phyloP scores from a whole-genome alignment of 306 rosid genomes.

The Quercus wislizeni region DNA sequence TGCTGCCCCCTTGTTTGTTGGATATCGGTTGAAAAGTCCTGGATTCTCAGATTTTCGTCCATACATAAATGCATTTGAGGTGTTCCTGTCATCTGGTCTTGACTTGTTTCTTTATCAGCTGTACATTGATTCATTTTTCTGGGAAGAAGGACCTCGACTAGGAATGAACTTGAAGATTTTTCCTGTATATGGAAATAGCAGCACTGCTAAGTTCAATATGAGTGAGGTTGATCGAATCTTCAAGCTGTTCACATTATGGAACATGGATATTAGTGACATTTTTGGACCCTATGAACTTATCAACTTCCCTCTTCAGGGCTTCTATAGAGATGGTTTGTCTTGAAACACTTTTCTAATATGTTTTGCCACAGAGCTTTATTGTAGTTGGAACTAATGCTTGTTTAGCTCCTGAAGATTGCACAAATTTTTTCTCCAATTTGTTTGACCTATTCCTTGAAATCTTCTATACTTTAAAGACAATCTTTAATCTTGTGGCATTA shows the following conservation, averaged over 20 bases:
- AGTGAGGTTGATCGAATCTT: slow-evolving; percentile 60
- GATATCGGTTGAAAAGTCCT: slow-evolving; percentile 89
- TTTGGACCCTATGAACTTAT: slow-evolving; percentile 91
- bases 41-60: slow-evolving; percentile 68
- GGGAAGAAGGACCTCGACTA: slow-evolving; percentile 80
- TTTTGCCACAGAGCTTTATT: slow-evolving; percentile 5
- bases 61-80: slow-evolving; percentile 33
- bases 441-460: background rate
- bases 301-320: slow-evolving; percentile 36
- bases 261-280: slow-evolving; percentile 37
- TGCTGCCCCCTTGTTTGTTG: slow-evolving; percentile 60
- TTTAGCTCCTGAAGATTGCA: slow-evolving; percentile 6
- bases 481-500: background rate
- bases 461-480: background rate
- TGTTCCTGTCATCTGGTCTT: slow-evolving; percentile 48
- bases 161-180: slow-evolving; percentile 64
- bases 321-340: slow-evolving; percentile 61
- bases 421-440: slow-evolving; percentile 3
- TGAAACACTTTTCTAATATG: slow-evolving; percentile 21
- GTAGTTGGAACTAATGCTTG: slow-evolving; percentile 8
- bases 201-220: slow-evolving; percentile 29
- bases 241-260: slow-evolving; percentile 64
- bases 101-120: slow-evolving; percentile 41
- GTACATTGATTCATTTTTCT: slow-evolving; percentile 36
- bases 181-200: slow-evolving; percentile 36